phyloP scores from a whole-genome alignment of 2,329 filamentous ascomycete genomes.

The Bipolaris cookei region DNA sequence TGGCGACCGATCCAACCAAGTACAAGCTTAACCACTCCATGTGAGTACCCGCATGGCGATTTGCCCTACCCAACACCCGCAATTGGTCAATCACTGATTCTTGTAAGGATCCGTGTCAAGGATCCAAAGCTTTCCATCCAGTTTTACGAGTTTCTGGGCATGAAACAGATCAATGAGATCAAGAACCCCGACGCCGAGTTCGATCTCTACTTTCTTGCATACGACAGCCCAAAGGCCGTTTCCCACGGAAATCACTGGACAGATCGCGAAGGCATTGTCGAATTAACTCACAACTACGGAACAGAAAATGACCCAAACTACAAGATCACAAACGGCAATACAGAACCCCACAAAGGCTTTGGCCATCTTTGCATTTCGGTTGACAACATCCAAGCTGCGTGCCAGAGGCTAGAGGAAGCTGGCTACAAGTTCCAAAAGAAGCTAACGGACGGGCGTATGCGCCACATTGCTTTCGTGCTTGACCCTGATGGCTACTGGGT shows the following conservation, averaged over 20 bases:
- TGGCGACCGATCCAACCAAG: conserved; percentile 63
- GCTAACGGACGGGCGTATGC: conserved; percentile 75
- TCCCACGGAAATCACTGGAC: conserved; percentile 76
- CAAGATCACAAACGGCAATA: conserved; percentile 85
- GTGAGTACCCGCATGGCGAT: conserved; percentile 36
- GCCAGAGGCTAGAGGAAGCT: conserved; percentile 84
- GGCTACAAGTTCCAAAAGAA: conserved; percentile 97
- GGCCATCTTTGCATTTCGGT: conserved; percentile 81
- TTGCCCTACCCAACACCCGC: not conserved
- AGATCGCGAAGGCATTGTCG: conserved; percentile 87
- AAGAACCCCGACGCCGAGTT: conserved; percentile 88
- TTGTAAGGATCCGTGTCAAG: conserved; percentile 74
- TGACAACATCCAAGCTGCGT: conserved; percentile 80
- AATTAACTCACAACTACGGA: conserved; percentile 84
- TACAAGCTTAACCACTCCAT: conserved; percentile 71
- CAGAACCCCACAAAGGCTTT: conserved; percentile 83
- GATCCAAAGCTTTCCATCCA: conserved; percentile 84
- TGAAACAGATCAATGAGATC: conserved; percentile 82
- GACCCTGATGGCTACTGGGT: conserved; percentile 80
- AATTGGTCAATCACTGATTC: conserved; percentile 18
- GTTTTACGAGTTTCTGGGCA: conserved; percentile 92
- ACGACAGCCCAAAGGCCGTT: conserved; percentile 76
- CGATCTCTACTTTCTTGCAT: conserved; percentile 93
- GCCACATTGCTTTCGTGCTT: conserved; percentile 83
- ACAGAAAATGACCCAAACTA: conserved; percentile 85